Conservation (phyloP, 177 flowering plant genomes). For the Vitis hybrid region DNA sequence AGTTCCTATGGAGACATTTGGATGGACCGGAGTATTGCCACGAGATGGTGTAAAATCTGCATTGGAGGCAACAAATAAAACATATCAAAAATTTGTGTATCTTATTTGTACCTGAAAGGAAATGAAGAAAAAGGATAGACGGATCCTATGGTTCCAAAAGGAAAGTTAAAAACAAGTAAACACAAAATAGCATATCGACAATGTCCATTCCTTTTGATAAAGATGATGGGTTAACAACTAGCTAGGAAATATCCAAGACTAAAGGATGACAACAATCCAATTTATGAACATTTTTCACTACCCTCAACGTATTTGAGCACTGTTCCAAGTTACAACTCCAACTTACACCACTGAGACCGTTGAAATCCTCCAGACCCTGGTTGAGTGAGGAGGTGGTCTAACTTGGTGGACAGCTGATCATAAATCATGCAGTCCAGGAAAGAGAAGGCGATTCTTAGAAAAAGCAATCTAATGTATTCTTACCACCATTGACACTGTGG, state of each 20-base stretch:
- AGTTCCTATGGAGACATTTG: slow-evolving; percentile 30
- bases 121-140: too few species aligned
- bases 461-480: slow-evolving; percentile 14
- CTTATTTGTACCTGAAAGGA: too few species aligned
- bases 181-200: background rate
- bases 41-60: slow-evolving; percentile 88
- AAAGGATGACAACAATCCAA: background rate
- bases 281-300: background rate
- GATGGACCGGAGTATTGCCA: slow-evolving; percentile 52
- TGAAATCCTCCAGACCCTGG: background rate
- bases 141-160: background rate
- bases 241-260: too few species aligned
- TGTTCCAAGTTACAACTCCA: background rate
- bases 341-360: background rate
- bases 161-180: background rate
- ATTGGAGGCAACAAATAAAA: slow-evolving; percentile 5
- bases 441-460: background rate
- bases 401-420: too few species aligned
- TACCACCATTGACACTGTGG: slow-evolving; percentile 87
- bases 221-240: background rate
- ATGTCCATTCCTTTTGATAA: background rate
- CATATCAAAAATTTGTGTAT: too few species aligned
- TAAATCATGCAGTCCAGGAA: background rate
- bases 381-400: background rate
- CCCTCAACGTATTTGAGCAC: background rate